These are phyloP conservation scores for Orbilia brochopaga DNA, from an alignment of 2,329 filamentous ascomycete species.

Conservation along the genomic window DNA sequence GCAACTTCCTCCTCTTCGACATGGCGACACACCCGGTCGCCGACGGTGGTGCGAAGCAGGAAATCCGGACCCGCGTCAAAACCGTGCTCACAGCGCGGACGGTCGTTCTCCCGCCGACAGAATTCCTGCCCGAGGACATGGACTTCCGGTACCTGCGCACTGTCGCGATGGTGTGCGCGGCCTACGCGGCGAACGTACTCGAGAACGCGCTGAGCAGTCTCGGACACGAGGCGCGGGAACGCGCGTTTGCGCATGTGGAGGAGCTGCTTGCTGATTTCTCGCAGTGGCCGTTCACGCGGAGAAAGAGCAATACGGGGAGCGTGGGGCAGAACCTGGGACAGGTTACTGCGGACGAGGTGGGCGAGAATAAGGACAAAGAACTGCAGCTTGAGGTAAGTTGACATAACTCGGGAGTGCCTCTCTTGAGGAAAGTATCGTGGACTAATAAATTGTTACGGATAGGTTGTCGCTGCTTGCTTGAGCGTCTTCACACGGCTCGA, in stretches of 20 bases:
- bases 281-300: constrained; percentile 93
- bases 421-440: constrained; percentile 7
- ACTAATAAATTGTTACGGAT: background rate
- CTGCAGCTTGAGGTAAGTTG: constrained; percentile 84
- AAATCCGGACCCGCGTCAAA: constrained; percentile 89
- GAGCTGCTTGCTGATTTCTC: constrained; percentile 94
- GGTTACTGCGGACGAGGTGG: constrained; percentile 84
- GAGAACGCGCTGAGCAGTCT: constrained; percentile 96
- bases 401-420: constrained; percentile 7
- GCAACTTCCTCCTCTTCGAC: constrained; percentile 98
- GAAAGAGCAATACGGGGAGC: constrained; percentile 73
- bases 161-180: constrained; percentile 94
- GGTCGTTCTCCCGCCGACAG: constrained; percentile 81
- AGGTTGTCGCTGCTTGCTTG: constrained; percentile 89
- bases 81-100: constrained; percentile 93
- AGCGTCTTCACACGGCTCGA: constrained; percentile 98
- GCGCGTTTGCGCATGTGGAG: constrained; percentile 95
- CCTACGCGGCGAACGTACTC: constrained; percentile 95
- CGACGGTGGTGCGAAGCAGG: constrained; percentile 95
- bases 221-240: constrained; percentile 89
- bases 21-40: constrained; percentile 99
- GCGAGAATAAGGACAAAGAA: constrained; percentile 87
- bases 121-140: constrained; percentile 90
- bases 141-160: constrained; percentile 93
- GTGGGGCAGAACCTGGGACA: constrained; percentile 92